Evolutionary conservation across 352 stramenopile species (phyloP).

Genomic region (Globisporangium cystogenes): DNA sequence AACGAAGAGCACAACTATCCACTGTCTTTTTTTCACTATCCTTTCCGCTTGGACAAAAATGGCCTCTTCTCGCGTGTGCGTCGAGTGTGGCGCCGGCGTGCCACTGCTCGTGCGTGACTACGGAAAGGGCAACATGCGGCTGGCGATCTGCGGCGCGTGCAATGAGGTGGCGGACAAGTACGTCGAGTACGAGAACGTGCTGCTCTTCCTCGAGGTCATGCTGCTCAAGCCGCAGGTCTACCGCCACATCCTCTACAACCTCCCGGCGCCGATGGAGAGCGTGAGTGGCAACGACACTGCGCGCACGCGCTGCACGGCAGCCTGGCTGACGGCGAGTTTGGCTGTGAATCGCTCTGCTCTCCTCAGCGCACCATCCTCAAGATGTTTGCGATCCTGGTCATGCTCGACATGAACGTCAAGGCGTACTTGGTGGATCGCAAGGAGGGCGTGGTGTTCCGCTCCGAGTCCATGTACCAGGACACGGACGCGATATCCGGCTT

Average conservation of each 20-base stretch:
- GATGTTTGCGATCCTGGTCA: conserved; percentile 71
- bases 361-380: conserved; percentile 53
- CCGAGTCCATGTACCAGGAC: conserved; percentile 55
- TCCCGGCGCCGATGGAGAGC: conserved; percentile 34
- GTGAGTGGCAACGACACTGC: conserved; percentile 9
- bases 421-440: conserved; percentile 71
- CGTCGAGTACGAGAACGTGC: conserved; percentile 81
- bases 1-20: too few species aligned
- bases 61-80: conserved; percentile 58
- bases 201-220: conserved; percentile 85
- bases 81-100: conserved; percentile 70
- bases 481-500: conserved; percentile 37
- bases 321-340: too few species aligned
- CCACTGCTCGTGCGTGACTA: conserved; percentile 74
- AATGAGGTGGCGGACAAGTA: conserved; percentile 82
- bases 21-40: too few species aligned
- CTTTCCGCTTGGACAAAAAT: too few species aligned
- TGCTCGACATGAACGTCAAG: conserved; percentile 87
- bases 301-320: too few species aligned
- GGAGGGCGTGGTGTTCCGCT: conserved; percentile 48
- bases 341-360: too few species aligned
- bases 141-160: conserved; percentile 65
- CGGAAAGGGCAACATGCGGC: conserved; percentile 78
- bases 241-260: conserved; percentile 82
- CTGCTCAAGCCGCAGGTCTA: conserved; percentile 84